Percentiles rank a stretch among this genome's conserved stretches.
Conservation (phyloP, 108 stramenopile species). For the Nitzschia putrida region DNA sequence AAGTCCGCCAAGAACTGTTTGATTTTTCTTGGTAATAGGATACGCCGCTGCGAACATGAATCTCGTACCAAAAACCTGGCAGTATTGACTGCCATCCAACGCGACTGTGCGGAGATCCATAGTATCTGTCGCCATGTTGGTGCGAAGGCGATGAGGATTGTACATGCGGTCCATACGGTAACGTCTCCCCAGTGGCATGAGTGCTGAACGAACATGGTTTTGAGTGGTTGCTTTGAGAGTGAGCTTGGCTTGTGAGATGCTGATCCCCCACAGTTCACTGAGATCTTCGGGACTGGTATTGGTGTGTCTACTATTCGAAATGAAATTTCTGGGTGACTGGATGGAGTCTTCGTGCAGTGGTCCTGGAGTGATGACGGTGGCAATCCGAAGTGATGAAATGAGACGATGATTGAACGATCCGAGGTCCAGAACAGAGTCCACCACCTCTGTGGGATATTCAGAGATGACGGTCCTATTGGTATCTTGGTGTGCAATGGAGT, state of each 20-base stretch:
- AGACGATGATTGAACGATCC: too few relatives aligned
- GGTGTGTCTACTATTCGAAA: not conserved
- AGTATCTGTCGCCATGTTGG: slow-evolving; percentile 27
- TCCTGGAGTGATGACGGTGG: too few relatives aligned
- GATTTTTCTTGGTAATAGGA: slow-evolving; percentile 18
- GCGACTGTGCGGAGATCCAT: not conserved
- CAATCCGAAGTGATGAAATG: too few relatives aligned
- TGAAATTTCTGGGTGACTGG: too few relatives aligned
- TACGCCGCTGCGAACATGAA: slow-evolving; percentile 21
- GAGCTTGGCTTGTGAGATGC: slow-evolving; percentile 12
- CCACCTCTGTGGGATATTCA: too few relatives aligned
- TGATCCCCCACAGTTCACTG: slow-evolving; percentile 13
- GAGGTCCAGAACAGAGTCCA: too few relatives aligned
- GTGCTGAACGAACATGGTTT: slow-evolving; percentile 16
- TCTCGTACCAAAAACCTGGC: slow-evolving; percentile 24
- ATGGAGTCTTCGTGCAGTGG: too few relatives aligned
- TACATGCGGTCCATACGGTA: slow-evolving; percentile 29
- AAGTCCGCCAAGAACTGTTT: slow-evolving; percentile 12
- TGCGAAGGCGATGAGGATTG: slow-evolving; percentile 3
- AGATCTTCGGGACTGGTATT: not conserved
- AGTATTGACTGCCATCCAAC: too few relatives aligned
- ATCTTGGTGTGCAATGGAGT: too few relatives aligned
- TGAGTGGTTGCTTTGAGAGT: slow-evolving; percentile 29
- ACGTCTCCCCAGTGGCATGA: slow-evolving; percentile 26
- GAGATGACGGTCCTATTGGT: too few relatives aligned